phyloP scores from a whole-genome alignment of 768 basidiomycete species.

The Kwoniella sp. region DNA sequence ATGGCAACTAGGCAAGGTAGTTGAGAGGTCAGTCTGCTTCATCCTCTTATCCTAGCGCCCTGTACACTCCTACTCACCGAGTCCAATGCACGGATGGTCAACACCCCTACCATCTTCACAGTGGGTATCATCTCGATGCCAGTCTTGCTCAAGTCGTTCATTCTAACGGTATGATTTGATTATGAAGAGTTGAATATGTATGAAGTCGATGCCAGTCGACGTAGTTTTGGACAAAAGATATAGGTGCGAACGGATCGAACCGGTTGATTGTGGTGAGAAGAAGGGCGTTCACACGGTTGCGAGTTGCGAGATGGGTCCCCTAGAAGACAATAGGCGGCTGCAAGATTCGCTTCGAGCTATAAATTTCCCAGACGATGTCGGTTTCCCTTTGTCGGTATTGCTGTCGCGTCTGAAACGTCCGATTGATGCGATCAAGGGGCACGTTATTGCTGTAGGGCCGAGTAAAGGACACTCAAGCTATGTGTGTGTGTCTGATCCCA shows the following conservation, averaged over 20 bases:
- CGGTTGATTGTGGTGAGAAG: background rate
- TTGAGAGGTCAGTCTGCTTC: background rate
- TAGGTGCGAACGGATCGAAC: background rate
- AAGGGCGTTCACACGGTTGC: background rate
- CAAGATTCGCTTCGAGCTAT: too few species aligned
- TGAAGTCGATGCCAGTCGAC: background rate
- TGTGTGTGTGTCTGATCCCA: background rate
- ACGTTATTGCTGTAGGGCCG: background rate
- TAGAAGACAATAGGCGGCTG: background rate
- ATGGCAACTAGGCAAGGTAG: constrained; percentile 25
- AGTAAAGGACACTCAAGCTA: too few species aligned
- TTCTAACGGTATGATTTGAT: background rate
- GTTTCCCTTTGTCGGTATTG: background rate
- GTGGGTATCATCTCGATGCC: constrained; percentile 17
- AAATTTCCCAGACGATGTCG: too few species aligned
- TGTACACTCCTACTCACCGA: constrained; percentile 27
- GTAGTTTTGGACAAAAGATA: background rate
- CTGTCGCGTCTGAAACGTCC: background rate
- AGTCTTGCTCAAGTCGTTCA: constrained; percentile 17
- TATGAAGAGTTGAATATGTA: too few species aligned
- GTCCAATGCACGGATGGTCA: constrained; percentile 27
- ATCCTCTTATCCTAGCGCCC: background rate
- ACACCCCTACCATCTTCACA: constrained; percentile 19
- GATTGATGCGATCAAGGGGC: background rate
- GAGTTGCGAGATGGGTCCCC: background rate